These are phyloP conservation scores for Chrysanthemum seticuspe DNA, from an alignment of 129 eudicot genomes.

Conservation along the genomic window DNA sequence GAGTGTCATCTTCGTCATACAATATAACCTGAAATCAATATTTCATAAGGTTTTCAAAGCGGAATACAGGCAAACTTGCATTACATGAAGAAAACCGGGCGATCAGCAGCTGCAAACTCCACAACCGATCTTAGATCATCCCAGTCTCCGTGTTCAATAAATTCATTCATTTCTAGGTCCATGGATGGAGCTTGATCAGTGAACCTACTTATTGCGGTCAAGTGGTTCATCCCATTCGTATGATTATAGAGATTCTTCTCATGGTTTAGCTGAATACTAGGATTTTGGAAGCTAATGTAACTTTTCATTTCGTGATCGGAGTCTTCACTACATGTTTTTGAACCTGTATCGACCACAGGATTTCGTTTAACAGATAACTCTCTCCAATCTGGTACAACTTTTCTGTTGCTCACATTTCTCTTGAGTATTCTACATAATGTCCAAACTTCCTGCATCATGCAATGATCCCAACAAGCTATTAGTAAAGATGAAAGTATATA, in stretches of 20 bases:
- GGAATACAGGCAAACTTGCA: slow-evolving; percentile 18
- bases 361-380: slow-evolving; percentile 26
- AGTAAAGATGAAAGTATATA: background rate
- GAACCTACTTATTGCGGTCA: slow-evolving; percentile 6
- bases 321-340: slow-evolving; percentile 41
- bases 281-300: slow-evolving; percentile 44
- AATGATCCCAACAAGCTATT: background rate
- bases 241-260: slow-evolving; percentile 9
- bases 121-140: slow-evolving; percentile 60
- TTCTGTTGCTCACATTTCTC: slow-evolving; percentile 44
- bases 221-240: slow-evolving; percentile 18
- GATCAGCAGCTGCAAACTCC: slow-evolving; percentile 43
- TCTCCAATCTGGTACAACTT: slow-evolving; percentile 56
- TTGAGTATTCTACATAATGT: slow-evolving; percentile 76
- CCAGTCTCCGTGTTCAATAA: slow-evolving; percentile 58
- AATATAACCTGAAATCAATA: background rate
- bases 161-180: slow-evolving; percentile 37
- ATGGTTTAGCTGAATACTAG: background rate
- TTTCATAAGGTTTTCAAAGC: background rate
- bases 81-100: slow-evolving; percentile 21
- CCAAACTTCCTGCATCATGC: slow-evolving; percentile 80
- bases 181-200: slow-evolving; percentile 27
- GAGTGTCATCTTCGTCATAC: background rate
- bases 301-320: slow-evolving; percentile 40
- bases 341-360: slow-evolving; percentile 31